phyloP scores from a whole-genome alignment of 192 early-diverging fungal genomes.

The Coemansia sp. region DNA sequence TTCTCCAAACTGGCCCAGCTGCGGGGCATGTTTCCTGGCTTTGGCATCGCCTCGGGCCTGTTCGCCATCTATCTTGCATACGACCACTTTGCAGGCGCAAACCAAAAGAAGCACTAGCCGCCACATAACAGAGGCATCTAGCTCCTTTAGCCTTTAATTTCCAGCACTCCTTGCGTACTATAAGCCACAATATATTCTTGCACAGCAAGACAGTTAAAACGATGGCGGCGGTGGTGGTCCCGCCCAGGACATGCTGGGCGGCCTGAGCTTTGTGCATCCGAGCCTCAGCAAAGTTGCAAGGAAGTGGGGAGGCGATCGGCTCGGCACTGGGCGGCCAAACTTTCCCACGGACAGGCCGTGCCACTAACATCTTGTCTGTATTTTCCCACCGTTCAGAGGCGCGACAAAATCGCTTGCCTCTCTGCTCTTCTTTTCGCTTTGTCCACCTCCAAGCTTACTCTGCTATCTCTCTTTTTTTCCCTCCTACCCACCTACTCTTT shows the following conservation, averaged over 20 bases:
- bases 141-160: background rate
- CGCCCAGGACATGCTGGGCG: too few relatives aligned
- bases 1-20: constrained; percentile 67
- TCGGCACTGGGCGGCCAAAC: constrained; percentile 8
- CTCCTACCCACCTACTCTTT: background rate
- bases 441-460: background rate
- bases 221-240: too few relatives aligned
- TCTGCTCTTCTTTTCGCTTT: constrained; percentile 9
- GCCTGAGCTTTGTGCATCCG: too few relatives aligned
- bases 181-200: too few relatives aligned
- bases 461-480: background rate
- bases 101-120: constrained; percentile 33
- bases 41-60: constrained; percentile 75
- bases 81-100: constrained; percentile 61
- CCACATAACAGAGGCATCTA: background rate
- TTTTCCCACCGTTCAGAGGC: too few relatives aligned
- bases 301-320: too few relatives aligned
- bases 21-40: constrained; percentile 73
- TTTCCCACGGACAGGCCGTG: constrained; percentile 13
- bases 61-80: constrained; percentile 74
- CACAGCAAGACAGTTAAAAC: too few relatives aligned
- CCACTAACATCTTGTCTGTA: background rate
- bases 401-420: too few relatives aligned
- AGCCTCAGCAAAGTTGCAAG: too few relatives aligned
- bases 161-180: too few relatives aligned